Conservation (phyloP, 2,329 filamentous ascomycete species). For the Stagonosporopsis chrysanthemi region DNA sequence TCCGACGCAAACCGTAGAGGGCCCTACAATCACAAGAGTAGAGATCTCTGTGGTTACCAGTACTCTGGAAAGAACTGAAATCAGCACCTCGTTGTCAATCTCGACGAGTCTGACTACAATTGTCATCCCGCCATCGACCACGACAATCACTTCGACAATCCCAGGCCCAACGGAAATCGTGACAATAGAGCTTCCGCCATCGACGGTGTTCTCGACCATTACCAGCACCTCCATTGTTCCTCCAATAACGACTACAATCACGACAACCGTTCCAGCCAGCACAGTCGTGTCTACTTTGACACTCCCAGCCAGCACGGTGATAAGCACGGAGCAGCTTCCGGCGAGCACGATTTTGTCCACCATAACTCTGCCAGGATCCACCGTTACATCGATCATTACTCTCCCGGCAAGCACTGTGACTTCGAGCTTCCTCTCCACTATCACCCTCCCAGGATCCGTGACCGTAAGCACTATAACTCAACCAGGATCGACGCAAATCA, state of each 20-base stretch:
- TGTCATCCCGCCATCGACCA: slow-evolving; percentile 17
- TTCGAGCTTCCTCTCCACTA: slow-evolving; percentile 35
- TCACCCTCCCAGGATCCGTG: slow-evolving; percentile 24
- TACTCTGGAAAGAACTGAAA: slow-evolving; percentile 6
- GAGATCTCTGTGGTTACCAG: slow-evolving; percentile 16
- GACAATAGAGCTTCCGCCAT: slow-evolving; percentile 24
- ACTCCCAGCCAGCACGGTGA: slow-evolving; percentile 22
- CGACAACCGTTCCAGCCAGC: slow-evolving; percentile 1
- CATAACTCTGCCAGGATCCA: neutral
- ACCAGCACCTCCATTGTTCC: slow-evolving; percentile 4
- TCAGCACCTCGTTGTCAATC: slow-evolving; percentile 2
- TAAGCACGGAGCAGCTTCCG: slow-evolving; percentile 23
- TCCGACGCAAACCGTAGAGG: slow-evolving; percentile 8
- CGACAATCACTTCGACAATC: slow-evolving; percentile 27
- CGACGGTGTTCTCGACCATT: slow-evolving; percentile 6
- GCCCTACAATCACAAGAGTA: slow-evolving; percentile 9
- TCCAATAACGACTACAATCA: neutral
- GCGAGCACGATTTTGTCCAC: slow-evolving; percentile 23
- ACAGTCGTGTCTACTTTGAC: slow-evolving; percentile 1
- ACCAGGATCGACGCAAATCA: slow-evolving; percentile 27
- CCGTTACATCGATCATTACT: slow-evolving; percentile 7
- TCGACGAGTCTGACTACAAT: slow-evolving; percentile 9
- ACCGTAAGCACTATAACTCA: slow-evolving; percentile 14
- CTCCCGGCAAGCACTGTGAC: slow-evolving; percentile 34
- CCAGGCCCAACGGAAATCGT: slow-evolving; percentile 23